These are phyloP conservation scores for Stagonosporopsis tanaceti DNA, from an alignment of 2,329 filamentous ascomycete species.

Conservation along the genomic window DNA sequence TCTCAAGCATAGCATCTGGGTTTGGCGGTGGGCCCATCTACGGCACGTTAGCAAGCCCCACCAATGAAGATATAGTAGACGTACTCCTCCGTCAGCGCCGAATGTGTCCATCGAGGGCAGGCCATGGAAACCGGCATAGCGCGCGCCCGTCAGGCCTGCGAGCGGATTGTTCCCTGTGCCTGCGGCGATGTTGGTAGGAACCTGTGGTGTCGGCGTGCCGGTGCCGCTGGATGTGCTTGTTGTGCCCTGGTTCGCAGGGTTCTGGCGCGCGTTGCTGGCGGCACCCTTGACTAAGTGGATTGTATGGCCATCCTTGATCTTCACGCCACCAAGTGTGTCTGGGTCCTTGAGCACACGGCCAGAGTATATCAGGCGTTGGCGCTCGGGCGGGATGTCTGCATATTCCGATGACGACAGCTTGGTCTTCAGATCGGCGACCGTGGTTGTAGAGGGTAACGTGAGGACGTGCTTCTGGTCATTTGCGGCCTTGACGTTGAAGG, in stretches of 20 bases:
- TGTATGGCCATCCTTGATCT: constrained; percentile 95
- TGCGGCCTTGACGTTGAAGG: constrained; percentile 98
- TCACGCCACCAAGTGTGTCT: constrained; percentile 84
- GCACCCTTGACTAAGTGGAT: constrained; percentile 97
- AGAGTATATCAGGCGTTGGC: constrained; percentile 96
- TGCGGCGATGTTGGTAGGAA: constrained; percentile 80
- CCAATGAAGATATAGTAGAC: constrained; percentile 50
- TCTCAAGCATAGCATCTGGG: constrained; percentile 80
- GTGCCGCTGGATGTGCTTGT: constrained; percentile 45
- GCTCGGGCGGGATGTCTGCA: constrained; percentile 85
- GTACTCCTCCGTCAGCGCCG: constrained; percentile 90
- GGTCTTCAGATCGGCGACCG: constrained; percentile 85
- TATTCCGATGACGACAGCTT: constrained; percentile 83
- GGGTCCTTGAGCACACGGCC: constrained; percentile 96
- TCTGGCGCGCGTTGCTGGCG: constrained; percentile 77
- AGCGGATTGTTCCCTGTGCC: constrained; percentile 85
- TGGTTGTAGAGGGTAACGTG: constrained; percentile 78
- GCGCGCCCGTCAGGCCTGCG: constrained; percentile 87
- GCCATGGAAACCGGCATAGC: constrained; percentile 91
- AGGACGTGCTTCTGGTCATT: constrained; percentile 84
- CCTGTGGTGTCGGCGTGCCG: constrained; percentile 64
- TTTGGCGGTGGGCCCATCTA: constrained; percentile 90
- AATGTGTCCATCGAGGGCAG: constrained; percentile 89
- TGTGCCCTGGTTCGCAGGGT: constrained; percentile 60
- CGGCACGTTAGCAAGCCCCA: constrained; percentile 28